phyloP scores from a whole-genome alignment of 768 basidiomycete species.

The Pleurotus sapidus region DNA sequence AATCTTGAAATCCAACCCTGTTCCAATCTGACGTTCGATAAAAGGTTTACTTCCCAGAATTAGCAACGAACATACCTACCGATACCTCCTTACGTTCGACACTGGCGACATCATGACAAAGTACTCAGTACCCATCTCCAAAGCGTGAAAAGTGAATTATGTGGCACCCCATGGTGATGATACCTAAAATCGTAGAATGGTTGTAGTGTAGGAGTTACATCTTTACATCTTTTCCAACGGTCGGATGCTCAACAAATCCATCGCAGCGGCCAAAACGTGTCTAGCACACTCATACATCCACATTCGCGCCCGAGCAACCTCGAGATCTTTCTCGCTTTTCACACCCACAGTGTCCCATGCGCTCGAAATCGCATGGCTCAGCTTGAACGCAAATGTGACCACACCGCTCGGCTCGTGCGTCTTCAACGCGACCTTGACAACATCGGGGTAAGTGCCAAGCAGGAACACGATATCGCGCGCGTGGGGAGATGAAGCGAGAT shows the following conservation, averaged over 20 bases:
- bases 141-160: too few relatives aligned
- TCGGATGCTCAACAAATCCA: conserved; percentile 84
- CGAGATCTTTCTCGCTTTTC: conserved; percentile 73
- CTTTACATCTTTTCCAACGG: conserved; percentile 89
- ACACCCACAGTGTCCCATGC: conserved; percentile 93
- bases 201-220: too few relatives aligned
- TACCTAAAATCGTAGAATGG: too few relatives aligned
- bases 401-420: conserved; percentile 88
- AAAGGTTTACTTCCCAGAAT: too few relatives aligned
- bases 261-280: conserved; percentile 84
- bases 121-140: too few relatives aligned
- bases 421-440: conserved; percentile 81
- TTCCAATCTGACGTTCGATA: too few relatives aligned
- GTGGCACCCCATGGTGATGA: too few relatives aligned
- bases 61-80: too few relatives aligned
- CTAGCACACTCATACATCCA: conserved; percentile 87
- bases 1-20: too few relatives aligned
- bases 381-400: conserved; percentile 85
- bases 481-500: conserved; percentile 66
- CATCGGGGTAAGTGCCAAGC: conserved; percentile 89
- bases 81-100: too few relatives aligned
- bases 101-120: too few relatives aligned
- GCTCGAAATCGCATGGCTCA: conserved; percentile 85
- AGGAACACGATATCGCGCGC: conserved; percentile 85
- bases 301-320: conserved; percentile 80